Evolutionary conservation across 2,329 filamentous ascomycete species (phyloP), one percentile per base, ranked within the genome.

Genomic region (Intubia oerlemansii): DNA sequence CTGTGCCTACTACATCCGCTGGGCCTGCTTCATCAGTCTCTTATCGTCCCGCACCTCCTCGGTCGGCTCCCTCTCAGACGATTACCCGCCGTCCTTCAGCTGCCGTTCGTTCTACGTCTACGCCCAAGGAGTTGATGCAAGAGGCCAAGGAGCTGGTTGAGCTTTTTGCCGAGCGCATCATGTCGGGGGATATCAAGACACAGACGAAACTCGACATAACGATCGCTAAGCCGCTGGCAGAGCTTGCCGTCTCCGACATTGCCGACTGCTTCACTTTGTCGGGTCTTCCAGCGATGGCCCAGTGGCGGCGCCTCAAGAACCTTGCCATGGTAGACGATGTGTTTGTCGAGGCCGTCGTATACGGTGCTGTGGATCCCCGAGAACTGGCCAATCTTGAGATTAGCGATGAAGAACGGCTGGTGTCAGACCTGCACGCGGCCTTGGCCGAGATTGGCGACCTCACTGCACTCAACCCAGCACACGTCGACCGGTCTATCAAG

Each of bases 301-400:
- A 12, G 47, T 56, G 34, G 44, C 45, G 24, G 24, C 36, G 20
- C 7, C 37, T 26, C 2, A 18, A 27, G 16, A 28, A 23, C 5
- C 10, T 29, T 5, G 25, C 24, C 4, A 22, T 15, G 9, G 5
- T 11, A 2, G 27, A 32, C 10, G 31, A 16, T 5, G 42, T 44
- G 11, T 48, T 56, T 34, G 42, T 44, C 12, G 35, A 42, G 5
- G 46, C 44, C 1, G 32, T 49, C 2, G 32, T 45, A 7, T 38
- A 38, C 1, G 45, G 45, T 0, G 31, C 36, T 4, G 32, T 50
- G n/a, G n/a, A n/a, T n/a, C n/a, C n/a, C n/a, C n/a, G n/a, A n/a
- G n/a, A n/a, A n/a, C n/a, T n/a, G n/a, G n/a, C n/a, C n/a, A n/a
- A n/a, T n/a, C n/a, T n/a, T n/a, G n/a, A n/a, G n/a, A n/a, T n/a